phyloP scores from a whole-genome alignment of 164 flowering plant genomes.

The Nymphaea thermarum region DNA sequence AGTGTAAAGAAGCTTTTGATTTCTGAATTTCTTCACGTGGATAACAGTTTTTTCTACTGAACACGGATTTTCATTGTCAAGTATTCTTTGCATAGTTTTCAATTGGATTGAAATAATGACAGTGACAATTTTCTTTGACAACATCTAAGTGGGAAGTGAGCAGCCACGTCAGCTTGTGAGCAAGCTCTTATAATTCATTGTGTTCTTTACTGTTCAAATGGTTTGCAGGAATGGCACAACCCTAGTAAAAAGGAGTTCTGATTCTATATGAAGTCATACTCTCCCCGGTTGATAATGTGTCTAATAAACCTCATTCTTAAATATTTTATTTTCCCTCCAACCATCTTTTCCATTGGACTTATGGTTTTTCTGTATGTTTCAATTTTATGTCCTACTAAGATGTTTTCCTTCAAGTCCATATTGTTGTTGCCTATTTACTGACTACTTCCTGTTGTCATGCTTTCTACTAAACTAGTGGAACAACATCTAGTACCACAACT shows the following conservation, averaged over 20 bases:
- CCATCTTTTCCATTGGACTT: not conserved
- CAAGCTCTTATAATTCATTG: not conserved
- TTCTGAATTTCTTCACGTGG: too few relatives aligned
- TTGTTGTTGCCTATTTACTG: too few relatives aligned
- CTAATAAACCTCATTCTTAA: not conserved
- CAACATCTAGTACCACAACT: too few relatives aligned
- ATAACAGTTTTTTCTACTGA: too few relatives aligned
- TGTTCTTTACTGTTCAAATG: constrained; percentile 1
- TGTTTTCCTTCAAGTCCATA: not conserved
- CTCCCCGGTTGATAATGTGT: constrained; percentile 78
- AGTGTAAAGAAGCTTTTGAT: too few relatives aligned
- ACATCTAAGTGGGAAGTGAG: constrained; percentile 26
- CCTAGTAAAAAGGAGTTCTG: constrained; percentile 71
- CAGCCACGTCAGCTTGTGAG: not conserved
- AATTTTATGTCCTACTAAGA: not conserved
- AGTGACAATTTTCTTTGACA: too few relatives aligned
- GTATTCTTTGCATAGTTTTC: too few relatives aligned
- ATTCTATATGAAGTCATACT: constrained; percentile 80
- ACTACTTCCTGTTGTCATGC: too few relatives aligned
- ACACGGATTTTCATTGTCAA: too few relatives aligned
- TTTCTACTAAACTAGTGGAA: too few relatives aligned
- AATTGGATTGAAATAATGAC: too few relatives aligned
- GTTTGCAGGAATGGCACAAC: constrained; percentile 83
- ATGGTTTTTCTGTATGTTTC: not conserved
- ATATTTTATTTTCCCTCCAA: too few relatives aligned